These are phyloP conservation scores for Penicillium tannophilum DNA, from an alignment of 495 filamentous ascomycete genomes.

Conservation along the genomic window DNA sequence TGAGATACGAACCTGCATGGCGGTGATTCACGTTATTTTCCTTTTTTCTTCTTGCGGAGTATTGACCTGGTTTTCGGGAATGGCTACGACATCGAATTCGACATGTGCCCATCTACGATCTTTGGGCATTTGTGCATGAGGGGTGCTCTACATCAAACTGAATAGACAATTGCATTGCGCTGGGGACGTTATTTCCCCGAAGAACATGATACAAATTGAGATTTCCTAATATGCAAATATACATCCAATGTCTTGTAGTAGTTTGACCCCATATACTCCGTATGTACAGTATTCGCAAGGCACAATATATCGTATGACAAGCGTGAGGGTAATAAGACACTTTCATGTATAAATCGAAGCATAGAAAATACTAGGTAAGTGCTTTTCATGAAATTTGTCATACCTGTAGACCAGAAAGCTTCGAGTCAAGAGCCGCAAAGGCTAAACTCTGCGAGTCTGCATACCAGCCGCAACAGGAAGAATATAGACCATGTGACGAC, in stretches of 20 bases:
- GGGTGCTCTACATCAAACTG: slow-evolving; percentile 20
- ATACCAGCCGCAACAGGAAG: too few species aligned
- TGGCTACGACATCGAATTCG: slow-evolving; percentile 16
- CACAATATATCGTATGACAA: too few species aligned
- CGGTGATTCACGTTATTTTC: slow-evolving; percentile 11
- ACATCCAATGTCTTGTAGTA: not conserved
- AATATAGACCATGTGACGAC: not conserved
- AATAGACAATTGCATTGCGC: slow-evolving; percentile 30
- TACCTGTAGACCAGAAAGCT: too few species aligned
- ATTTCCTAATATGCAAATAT: not conserved
- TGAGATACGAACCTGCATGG: slow-evolving; percentile 26
- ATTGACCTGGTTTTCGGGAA: slow-evolving; percentile 20
- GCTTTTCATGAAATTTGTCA: too few species aligned
- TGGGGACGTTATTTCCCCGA: slow-evolving; percentile 2
- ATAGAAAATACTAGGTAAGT: too few species aligned
- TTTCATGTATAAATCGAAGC: too few species aligned
- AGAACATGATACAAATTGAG: slow-evolving; percentile 4
- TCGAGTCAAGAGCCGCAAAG: too few species aligned
- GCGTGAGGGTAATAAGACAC: too few species aligned
- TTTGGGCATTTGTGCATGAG: slow-evolving; percentile 22
- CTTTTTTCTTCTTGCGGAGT: slow-evolving; percentile 21
- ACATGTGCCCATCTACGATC: slow-evolving; percentile 22
- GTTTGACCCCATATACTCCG: not conserved
- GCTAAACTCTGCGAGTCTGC: too few species aligned
- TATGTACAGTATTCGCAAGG: too few species aligned